A percentile compares a stretch with the other conserved stretches of the same genome.
phyloP scores from a whole-genome alignment of 2,329 filamentous ascomycete species.

The Ophiostoma triangulosporum region DNA sequence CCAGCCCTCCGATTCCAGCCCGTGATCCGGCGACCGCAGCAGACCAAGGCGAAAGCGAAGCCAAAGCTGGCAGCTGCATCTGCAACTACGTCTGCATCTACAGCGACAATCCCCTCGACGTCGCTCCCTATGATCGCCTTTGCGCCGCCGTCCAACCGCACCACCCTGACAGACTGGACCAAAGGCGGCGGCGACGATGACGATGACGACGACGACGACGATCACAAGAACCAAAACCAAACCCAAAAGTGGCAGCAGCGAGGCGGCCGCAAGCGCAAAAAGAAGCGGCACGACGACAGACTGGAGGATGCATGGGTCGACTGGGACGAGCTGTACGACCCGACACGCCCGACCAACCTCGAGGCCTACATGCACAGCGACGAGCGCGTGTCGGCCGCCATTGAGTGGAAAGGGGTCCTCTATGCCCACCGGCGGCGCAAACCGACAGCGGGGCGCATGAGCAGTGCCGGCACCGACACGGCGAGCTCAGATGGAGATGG shows the following conservation, averaged over 20 bases:
- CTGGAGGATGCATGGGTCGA: slow-evolving; percentile 46
- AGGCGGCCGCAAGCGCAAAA: slow-evolving; percentile 44
- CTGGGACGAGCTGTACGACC: slow-evolving; percentile 89
- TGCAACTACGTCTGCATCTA: slow-evolving; percentile 2
- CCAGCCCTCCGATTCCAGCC: slow-evolving; percentile 69
- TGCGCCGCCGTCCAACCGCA: slow-evolving; percentile 15
- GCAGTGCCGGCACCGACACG: too few species aligned
- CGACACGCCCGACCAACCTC: slow-evolving; percentile 66
- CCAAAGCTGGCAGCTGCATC: background rate
- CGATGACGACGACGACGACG: background rate
- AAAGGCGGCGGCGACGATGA: slow-evolving; percentile 2
- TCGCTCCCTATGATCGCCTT: slow-evolving; percentile 9
- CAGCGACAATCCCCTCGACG: slow-evolving; percentile 11
- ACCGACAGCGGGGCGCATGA: too few species aligned
- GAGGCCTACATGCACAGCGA: slow-evolving; percentile 76
- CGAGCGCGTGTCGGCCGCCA: slow-evolving; percentile 64
- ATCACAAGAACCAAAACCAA: slow-evolving; percentile 14
- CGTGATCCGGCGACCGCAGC: slow-evolving; percentile 60
- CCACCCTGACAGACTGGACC: slow-evolving; percentile 69
- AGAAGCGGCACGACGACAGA: slow-evolving; percentile 49
- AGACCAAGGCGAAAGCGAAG: slow-evolving; percentile 50
- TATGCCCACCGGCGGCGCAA: slow-evolving; percentile 51
- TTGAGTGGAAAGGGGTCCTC: slow-evolving; percentile 73
- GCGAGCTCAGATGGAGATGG: too few species aligned
- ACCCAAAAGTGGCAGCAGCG: slow-evolving; percentile 51